Conservation (phyloP, 257 asterid genomes). For the Fraxinus quadrangulata region DNA sequence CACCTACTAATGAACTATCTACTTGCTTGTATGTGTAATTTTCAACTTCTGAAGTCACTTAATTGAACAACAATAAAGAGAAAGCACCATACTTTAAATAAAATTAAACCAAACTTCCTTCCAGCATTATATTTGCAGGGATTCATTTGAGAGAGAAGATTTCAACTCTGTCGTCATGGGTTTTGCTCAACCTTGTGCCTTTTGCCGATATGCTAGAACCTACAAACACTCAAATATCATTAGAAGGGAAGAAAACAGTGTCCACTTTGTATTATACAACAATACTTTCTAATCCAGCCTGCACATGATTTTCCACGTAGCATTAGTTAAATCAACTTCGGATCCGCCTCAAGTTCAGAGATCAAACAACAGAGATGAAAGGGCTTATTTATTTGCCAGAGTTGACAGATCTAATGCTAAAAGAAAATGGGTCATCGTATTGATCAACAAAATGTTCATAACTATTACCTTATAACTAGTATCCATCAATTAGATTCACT, state of each 20-base stretch:
- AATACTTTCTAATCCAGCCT: not conserved
- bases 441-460: not conserved
- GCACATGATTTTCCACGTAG: not conserved
- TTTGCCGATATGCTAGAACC: not conserved
- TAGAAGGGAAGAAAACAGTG: not conserved
- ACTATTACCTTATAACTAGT: not conserved
- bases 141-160: not conserved
- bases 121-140: constrained; percentile 4
- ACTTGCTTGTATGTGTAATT: constrained; percentile 14
- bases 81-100: constrained; percentile 5
- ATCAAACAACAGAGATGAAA: not conserved
- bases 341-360: not conserved
- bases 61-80: constrained; percentile 21
- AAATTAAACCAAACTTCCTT: constrained; percentile 17
- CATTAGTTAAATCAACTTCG: not conserved
- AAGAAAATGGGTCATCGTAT: too few species aligned
- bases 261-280: not conserved
- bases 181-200: constrained; percentile 13
- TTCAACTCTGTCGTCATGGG: not conserved
- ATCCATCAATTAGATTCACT: not conserved
- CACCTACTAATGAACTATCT: constrained; percentile 8
- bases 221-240: not conserved
- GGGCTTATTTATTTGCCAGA: not conserved
- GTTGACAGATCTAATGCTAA: not conserved
- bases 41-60: not conserved